A percentile compares a stretch with the other conserved stretches of the same genome.
Conservation (phyloP, 1,139 yeast species). For the Geotrichum klebahnii region DNA sequence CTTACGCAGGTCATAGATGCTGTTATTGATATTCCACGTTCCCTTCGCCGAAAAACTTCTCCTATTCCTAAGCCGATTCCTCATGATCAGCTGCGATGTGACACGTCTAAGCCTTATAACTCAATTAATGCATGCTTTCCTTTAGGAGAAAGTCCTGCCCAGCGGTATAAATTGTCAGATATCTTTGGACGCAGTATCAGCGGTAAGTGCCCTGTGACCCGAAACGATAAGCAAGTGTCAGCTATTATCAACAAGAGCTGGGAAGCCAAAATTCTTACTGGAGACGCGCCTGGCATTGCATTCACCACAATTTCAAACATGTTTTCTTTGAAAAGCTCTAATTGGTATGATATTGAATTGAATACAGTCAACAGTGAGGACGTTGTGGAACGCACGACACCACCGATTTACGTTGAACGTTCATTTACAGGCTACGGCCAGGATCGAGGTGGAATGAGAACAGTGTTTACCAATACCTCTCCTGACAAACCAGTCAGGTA, state of each 20-base stretch:
- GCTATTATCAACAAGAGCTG: constrained; percentile 33
- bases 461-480: constrained; percentile 66
- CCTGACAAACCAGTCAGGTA: constrained; percentile 46
- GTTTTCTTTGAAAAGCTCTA: constrained; percentile 27
- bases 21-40: constrained; percentile 67
- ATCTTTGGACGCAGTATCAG: constrained; percentile 64
- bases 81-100: constrained; percentile 69
- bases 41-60: constrained; percentile 56
- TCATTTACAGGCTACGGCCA: constrained; percentile 90
- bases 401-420: constrained; percentile 74
- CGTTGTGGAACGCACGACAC: constrained; percentile 40
- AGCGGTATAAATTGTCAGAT: constrained; percentile 54
- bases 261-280: constrained; percentile 23
- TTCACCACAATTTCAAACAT: constrained; percentile 18
- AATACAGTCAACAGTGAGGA: constrained; percentile 37
- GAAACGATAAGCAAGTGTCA: constrained; percentile 30
- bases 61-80: constrained; percentile 80
- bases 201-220: constrained; percentile 57
- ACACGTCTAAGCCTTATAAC: constrained; percentile 49
- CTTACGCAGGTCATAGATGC: constrained; percentile 71
- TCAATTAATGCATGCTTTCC: constrained; percentile 79
- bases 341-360: constrained; percentile 42
- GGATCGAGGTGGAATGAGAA: constrained; percentile 84
- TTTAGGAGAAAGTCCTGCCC: constrained; percentile 50
- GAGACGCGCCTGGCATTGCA: constrained; percentile 16